Evolutionary conservation across 2,329 filamentous ascomycete genomes (phyloP).

Genomic region (Calonectria crousiana): DNA sequence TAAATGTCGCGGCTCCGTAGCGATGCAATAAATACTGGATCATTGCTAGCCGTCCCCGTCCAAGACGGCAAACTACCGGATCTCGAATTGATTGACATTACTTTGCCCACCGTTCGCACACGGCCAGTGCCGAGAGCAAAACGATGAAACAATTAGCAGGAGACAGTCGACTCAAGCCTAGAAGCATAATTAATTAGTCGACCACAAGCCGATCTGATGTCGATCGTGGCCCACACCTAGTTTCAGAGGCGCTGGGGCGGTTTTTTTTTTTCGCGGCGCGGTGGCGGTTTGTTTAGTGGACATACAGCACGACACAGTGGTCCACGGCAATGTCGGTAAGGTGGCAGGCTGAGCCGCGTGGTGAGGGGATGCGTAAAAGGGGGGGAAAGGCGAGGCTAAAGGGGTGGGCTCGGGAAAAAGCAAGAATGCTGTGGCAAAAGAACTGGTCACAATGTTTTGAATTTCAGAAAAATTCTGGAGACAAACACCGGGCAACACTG

Average conservation of each 20-base stretch:
- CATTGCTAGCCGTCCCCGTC: neutral
- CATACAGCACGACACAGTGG: neutral
- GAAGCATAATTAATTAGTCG: constrained; percentile 9
- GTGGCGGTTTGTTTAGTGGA: neutral
- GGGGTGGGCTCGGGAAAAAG: constrained; percentile 2
- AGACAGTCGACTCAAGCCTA: neutral
- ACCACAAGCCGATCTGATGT: neutral
- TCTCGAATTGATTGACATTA: neutral
- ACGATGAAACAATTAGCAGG: neutral
- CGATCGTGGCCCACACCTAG: neutral
- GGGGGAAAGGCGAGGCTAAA: neutral
- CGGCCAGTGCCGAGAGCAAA: neutral
- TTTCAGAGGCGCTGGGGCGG: neutral
- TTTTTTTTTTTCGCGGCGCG: neutral
- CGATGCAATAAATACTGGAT: neutral
- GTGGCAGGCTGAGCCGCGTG: neutral
- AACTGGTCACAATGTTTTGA: constrained; percentile 10
- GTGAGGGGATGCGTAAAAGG: neutral
- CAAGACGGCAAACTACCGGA: neutral
- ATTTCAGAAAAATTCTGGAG: neutral
- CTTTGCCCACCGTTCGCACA: neutral
- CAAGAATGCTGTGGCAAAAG: constrained; percentile 1
- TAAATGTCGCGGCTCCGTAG: neutral
- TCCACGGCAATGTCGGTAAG: constrained; percentile 3
- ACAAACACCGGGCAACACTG: neutral